Evolutionary conservation across 805 yeast species (phyloP), one percentile per base, ranked within the genome.

Genomic region (Saccharomyces mikatae): DNA sequence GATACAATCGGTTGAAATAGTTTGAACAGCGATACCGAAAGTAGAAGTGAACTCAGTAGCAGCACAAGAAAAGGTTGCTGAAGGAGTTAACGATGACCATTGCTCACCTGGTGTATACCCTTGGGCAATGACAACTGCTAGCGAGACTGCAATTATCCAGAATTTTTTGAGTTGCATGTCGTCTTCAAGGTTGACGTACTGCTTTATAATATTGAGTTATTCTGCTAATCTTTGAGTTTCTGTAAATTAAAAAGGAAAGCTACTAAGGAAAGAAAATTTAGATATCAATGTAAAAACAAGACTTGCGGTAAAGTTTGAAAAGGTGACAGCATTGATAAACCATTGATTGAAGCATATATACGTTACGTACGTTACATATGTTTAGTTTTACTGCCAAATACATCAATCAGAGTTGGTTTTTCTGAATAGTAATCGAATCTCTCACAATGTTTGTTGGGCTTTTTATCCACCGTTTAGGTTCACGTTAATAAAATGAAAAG

Each of bases 11-110:
- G 70, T 59, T 52, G 71, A 66, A 47, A 78, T 62, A 60, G 86
- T 80, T 57, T 75, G 71, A 60, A 85, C 81, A 56, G 86, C 86
- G 62, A 86, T 85, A 73, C 90, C 92, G 64, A 86, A 86, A 48
- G 78, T 65, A 49, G 73, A 69, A 46, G 80, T 57, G 76, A 79
- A 79, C 61, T 80, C 81, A 50, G 87, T 79, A 55, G 76, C 60
- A 58, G 82, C 85, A 63, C 84, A 82, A 14, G 80, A 58, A 60
- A 78, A 77, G 44, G 80, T 68, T 46, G 78, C 80, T 46, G 71
- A 54, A 62, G 94, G 90, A 46, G 90, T 85, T 69, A 86, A 76
- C 51, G 89, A 83, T 52, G 85, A 69, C 86, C 86, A 86, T 59
- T 83, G 79, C 52, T 80, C 82, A 55, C 82, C 71, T 54, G 87